Conservation (phyloP, 2,329 filamentous ascomycete genomes). For the Pseudogymnoascus sp. region DNA sequence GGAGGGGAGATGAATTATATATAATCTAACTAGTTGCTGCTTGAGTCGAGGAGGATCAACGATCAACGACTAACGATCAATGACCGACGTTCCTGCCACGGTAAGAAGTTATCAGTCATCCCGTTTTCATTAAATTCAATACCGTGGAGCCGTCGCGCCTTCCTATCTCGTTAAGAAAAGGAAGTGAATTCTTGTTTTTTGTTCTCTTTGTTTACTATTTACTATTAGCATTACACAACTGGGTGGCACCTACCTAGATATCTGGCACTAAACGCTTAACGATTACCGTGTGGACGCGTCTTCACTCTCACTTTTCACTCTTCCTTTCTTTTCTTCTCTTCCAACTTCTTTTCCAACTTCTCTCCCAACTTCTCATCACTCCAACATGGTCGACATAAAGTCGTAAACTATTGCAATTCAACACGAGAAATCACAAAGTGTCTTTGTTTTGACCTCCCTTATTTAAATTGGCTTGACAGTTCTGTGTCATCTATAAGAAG, state of each 20-base stretch:
- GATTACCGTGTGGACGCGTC: neutral
- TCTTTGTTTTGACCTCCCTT: neutral
- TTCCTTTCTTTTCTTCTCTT: neutral
- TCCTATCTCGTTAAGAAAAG: neutral
- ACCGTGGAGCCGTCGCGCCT: neutral
- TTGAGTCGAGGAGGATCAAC: neutral
- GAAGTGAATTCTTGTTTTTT: neutral
- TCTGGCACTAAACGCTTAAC: neutral
- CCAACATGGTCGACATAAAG: neutral
- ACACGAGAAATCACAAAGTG: neutral
- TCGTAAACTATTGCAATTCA: neutral
- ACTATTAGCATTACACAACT: neutral
- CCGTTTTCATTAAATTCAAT: neutral
- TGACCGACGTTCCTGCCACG: neutral
- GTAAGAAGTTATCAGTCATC: neutral
- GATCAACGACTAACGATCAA: no score
- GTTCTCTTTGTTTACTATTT: neutral
- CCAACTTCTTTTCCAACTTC: neutral
- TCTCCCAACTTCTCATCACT: neutral
- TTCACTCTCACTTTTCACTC: neutral
- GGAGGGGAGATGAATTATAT: neutral
- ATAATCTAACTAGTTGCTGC: neutral
- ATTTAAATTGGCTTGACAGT: neutral
- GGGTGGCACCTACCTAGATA: neutral
- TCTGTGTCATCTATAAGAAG: slow-evolving; percentile 2